A percentile compares a stretch with the other conserved stretches of the same genome.
phyloP scores from a whole-genome alignment of 331 rosid genomes.

The Cucumis variabilis region DNA sequence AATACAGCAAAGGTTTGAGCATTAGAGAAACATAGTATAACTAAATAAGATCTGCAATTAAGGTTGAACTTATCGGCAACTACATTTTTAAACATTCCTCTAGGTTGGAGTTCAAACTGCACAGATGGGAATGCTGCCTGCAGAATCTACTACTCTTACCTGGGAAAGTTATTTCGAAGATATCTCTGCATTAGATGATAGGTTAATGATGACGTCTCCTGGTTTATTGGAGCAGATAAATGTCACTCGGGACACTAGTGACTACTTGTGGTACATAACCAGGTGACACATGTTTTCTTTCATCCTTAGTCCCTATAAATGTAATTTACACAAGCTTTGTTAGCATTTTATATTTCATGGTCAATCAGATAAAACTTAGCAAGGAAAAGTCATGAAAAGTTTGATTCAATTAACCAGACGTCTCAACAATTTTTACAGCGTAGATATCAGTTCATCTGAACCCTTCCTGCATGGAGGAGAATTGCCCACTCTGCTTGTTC shows the following conservation, averaged over 20 bases:
- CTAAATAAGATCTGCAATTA: neutral
- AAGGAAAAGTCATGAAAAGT: neutral
- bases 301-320: slow-evolving; percentile 23
- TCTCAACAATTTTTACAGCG: slow-evolving; percentile 53
- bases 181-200: slow-evolving; percentile 64
- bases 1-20: slow-evolving; percentile 74
- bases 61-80: neutral
- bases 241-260: slow-evolving; percentile 88
- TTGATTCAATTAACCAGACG: slow-evolving; percentile 14
- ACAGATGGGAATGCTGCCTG: slow-evolving; percentile 92
- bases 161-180: slow-evolving; percentile 97
- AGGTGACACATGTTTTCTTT: slow-evolving; percentile 52
- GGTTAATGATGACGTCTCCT: slow-evolving; percentile 65
- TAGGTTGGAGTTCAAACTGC: slow-evolving; percentile 99
- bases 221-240: slow-evolving; percentile 98
- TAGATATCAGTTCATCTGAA: slow-evolving; percentile 78
- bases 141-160: slow-evolving; percentile 64
- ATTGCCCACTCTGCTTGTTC: slow-evolving; percentile 85
- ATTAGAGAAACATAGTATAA: neutral
- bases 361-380: neutral
- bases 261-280: slow-evolving; percentile 97
- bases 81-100: neutral
- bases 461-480: slow-evolving; percentile 84
- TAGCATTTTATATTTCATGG: neutral
- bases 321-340: neutral